These are phyloP conservation scores for Bipolaris bicolor DNA, from an alignment of 2,329 filamentous ascomycete genomes.

Conservation along the genomic window DNA sequence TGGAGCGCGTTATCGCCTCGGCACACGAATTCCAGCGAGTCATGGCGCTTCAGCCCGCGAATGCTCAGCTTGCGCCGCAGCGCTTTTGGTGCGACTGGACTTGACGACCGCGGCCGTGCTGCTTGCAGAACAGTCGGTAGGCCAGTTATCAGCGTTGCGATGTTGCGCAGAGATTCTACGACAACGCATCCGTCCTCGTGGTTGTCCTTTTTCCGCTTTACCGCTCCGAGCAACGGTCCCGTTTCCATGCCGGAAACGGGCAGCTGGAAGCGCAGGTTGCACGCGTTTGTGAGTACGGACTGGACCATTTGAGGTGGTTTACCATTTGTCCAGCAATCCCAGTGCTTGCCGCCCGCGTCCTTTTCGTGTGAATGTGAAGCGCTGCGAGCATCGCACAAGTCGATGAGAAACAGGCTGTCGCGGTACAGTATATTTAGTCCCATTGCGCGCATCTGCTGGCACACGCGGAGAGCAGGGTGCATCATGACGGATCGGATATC, in stretches of 20 bases:
- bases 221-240: slow-evolving; percentile 17
- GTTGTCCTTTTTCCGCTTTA: slow-evolving; percentile 32
- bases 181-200: slow-evolving; percentile 26
- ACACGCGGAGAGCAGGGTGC: slow-evolving; percentile 12
- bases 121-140: neutral
- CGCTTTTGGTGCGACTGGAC: slow-evolving; percentile 4
- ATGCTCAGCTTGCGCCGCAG: slow-evolving; percentile 16
- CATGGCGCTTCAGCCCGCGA: slow-evolving; percentile 8
- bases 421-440: slow-evolving; percentile 28
- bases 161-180: slow-evolving; percentile 24
- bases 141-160: slow-evolving; percentile 21
- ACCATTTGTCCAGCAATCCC: slow-evolving; percentile 28
- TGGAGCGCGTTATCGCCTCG: slow-evolving; percentile 6
- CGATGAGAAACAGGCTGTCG: slow-evolving; percentile 31
- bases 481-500: slow-evolving; percentile 27
- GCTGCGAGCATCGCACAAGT: slow-evolving; percentile 27
- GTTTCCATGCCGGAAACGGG: slow-evolving; percentile 32
- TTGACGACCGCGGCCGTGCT: slow-evolving; percentile 7
- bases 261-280: slow-evolving; percentile 29
- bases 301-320: slow-evolving; percentile 26
- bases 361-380: slow-evolving; percentile 17
- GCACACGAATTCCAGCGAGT: slow-evolving; percentile 15
- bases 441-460: slow-evolving; percentile 2
- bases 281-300: slow-evolving; percentile 23
- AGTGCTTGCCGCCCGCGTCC: slow-evolving; percentile 21